phyloP scores from a whole-genome alignment of 2,329 filamentous ascomycete species.

The Paramyrothecium roridum region DNA sequence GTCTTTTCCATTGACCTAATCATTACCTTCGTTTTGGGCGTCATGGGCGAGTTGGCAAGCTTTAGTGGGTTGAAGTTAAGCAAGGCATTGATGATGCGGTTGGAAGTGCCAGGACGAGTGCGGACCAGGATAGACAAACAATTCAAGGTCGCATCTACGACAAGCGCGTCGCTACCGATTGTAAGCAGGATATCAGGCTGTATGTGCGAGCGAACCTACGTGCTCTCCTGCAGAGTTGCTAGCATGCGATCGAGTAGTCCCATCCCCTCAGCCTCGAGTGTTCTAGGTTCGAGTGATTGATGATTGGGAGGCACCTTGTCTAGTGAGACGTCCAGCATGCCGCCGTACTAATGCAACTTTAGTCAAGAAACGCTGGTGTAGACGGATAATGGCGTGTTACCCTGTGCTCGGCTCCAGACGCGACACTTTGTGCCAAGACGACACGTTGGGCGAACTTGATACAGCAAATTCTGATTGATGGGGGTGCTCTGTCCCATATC shows the following conservation, averaged over 20 bases:
- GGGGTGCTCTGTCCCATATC: constrained; percentile 78
- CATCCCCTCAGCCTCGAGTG: constrained; percentile 88
- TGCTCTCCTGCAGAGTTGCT: constrained; percentile 78
- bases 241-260: constrained; percentile 88
- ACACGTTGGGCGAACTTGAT: constrained; percentile 97
- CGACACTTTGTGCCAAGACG: constrained; percentile 87
- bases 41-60: constrained; percentile 73
- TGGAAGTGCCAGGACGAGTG: constrained; percentile 74
- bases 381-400: constrained; percentile 46
- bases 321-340: constrained; percentile 72
- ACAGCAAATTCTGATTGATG: constrained; percentile 85
- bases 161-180: constrained; percentile 68
- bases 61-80: constrained; percentile 91
- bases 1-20: constrained; percentile 96
- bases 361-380: background rate
- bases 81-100: constrained; percentile 80
- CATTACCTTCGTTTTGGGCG: constrained; percentile 74
- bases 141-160: constrained; percentile 91
- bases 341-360: constrained; percentile 35
- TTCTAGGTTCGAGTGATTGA: constrained; percentile 71
- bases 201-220: constrained; percentile 49
- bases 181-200: background rate
- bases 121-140: constrained; percentile 80
- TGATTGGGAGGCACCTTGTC: constrained; percentile 83
- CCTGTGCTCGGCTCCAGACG: constrained; percentile 74